These are phyloP conservation scores for Aspergillus sclerotiicarbonarius DNA, from an alignment of 495 filamentous ascomycete species.

Conservation along the genomic window DNA sequence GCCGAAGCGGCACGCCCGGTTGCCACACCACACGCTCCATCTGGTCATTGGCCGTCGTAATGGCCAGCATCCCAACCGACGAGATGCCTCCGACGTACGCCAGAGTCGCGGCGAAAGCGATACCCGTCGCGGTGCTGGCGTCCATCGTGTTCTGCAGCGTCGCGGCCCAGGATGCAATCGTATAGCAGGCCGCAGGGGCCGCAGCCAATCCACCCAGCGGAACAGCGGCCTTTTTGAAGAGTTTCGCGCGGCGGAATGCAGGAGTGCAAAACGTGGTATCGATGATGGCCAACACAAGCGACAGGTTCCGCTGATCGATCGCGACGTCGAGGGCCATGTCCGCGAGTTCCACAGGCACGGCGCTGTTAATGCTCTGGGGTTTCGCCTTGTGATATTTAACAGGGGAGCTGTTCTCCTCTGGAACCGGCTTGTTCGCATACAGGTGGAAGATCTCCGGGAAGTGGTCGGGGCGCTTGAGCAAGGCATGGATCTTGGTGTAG, in stretches of 20 bases:
- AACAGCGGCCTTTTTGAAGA: conserved; percentile 49
- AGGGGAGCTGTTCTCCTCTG: conserved; percentile 55
- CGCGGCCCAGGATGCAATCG: conserved; percentile 54
- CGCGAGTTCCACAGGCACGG: conserved; percentile 65
- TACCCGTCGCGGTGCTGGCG: conserved; percentile 63
- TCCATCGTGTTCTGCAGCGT: conserved; percentile 71
- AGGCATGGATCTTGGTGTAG: conserved; percentile 70
- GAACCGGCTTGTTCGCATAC: conserved; percentile 80
- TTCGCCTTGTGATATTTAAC: conserved; percentile 60
- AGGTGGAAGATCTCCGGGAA: conserved; percentile 78
- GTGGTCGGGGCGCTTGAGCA: conserved; percentile 66
- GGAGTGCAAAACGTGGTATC: conserved; percentile 71
- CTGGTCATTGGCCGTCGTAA: conserved; percentile 86
- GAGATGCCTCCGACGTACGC: conserved; percentile 78
- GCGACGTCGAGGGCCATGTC: conserved; percentile 72
- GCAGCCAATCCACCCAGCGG: conserved; percentile 52
- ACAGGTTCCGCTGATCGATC: conserved; percentile 70
- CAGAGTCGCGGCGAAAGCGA: conserved; percentile 75
- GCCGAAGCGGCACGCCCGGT: conserved; percentile 69
- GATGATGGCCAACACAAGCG: conserved; percentile 74
- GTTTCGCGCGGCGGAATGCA: conserved; percentile 68
- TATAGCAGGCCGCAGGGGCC: conserved; percentile 68
- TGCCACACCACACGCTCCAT: conserved; percentile 92
- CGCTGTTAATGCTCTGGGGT: conserved; percentile 65
- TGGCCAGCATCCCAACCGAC: conserved; percentile 76